These are phyloP conservation scores for Litchi chinensis DNA, from an alignment of 345 rosid species.

Conservation along the genomic window DNA sequence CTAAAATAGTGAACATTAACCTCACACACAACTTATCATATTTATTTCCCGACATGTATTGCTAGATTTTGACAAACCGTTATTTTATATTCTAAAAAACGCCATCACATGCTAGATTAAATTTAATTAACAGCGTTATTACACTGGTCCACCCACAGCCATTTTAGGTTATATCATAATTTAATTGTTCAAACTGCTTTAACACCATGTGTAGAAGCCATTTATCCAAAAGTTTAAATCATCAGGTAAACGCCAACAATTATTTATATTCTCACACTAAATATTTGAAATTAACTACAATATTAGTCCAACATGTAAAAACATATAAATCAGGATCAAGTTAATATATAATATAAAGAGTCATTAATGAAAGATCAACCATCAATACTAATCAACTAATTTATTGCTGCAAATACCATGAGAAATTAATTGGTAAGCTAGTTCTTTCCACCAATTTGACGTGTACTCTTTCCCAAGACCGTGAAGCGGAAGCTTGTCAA, in stretches of 20 bases:
- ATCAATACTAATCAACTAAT: neutral
- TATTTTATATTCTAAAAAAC: neutral
- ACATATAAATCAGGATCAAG: neutral
- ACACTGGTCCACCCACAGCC: neutral
- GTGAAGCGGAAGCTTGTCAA: conserved; percentile 53
- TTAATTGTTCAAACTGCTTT: neutral
- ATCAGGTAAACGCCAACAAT: neutral
- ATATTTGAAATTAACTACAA: neutral
- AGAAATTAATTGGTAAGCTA: conserved; percentile 44
- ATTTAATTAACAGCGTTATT: neutral
- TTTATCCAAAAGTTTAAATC: neutral
- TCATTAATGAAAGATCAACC: neutral
- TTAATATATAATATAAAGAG: neutral
- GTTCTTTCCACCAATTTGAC: conserved; percentile 53
- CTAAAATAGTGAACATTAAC: too few relatives aligned
- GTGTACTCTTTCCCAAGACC: conserved; percentile 49
- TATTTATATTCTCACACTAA: neutral
- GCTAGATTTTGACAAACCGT: neutral
- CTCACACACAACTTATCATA: too few relatives aligned
- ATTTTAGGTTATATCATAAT: neutral
- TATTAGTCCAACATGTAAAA: neutral
- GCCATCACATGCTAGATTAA: neutral
- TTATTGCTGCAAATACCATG: conserved; percentile 26
- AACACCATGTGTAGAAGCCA: neutral
- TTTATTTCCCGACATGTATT: too few relatives aligned